Evolutionary conservation across 108 stramenopile genomes (phyloP).

Genomic region (Nitzschia palea): DNA sequence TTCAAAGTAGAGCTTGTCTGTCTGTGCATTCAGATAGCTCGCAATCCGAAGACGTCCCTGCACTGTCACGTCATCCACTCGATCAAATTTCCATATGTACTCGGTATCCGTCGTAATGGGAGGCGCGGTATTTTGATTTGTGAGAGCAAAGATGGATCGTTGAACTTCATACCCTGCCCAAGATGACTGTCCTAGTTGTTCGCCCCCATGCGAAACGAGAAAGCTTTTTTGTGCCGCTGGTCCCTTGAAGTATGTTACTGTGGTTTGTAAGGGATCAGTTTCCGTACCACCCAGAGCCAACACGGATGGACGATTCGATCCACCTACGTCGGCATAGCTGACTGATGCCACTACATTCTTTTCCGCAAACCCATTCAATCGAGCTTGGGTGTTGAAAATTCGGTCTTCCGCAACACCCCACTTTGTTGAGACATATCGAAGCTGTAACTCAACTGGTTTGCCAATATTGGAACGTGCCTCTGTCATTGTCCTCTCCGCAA

Average conservation of each 20-base stretch:
- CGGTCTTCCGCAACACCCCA: conserved; percentile 81
- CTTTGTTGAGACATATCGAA: conserved; percentile 53
- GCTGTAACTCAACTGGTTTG: conserved; percentile 15
- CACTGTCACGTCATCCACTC: conserved; percentile 39
- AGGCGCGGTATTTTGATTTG: conserved; percentile 81
- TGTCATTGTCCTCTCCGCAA: conserved; percentile 59
- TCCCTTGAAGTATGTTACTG: conserved; percentile 74
- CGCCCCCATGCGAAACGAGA: conserved; percentile 55
- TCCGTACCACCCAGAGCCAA: conserved; percentile 65
- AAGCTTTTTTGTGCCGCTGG: conserved; percentile 85
- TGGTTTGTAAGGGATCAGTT: conserved; percentile 73
- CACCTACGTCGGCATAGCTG: conserved; percentile 72
- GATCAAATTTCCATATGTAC: conserved; percentile 63
- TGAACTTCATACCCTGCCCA: conserved; percentile 72
- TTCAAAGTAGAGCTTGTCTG: conserved; percentile 75
- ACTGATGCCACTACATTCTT: conserved; percentile 74
- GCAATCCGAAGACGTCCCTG: conserved; percentile 63
- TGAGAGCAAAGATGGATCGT: conserved; percentile 82
- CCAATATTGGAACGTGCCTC: conserved; percentile 41
- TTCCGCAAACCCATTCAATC: conserved; percentile 77
- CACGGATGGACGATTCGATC: conserved; percentile 64
- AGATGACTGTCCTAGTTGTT: conserved; percentile 19
- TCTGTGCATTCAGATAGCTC: conserved; percentile 76
- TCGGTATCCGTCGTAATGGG: conserved; percentile 84
- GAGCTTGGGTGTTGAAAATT: conserved; percentile 52